phyloP scores from a whole-genome alignment of 2,329 filamentous ascomycete species.

The Acephala macrosclerotiorum region DNA sequence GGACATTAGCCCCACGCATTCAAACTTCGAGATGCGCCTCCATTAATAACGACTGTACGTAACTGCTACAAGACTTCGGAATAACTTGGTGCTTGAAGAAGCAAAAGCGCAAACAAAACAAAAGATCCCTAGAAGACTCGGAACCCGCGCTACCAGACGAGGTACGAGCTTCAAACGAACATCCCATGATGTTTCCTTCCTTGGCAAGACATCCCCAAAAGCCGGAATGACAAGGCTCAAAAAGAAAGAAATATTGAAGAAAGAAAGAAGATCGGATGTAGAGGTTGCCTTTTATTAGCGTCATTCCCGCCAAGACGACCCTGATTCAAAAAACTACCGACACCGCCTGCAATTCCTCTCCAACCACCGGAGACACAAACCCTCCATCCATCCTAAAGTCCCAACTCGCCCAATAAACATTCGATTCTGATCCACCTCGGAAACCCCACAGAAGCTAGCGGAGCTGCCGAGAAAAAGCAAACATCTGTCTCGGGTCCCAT shows the following conservation, averaged over 20 bases:
- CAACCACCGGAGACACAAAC: not conserved
- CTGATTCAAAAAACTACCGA: not conserved
- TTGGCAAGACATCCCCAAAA: not conserved
- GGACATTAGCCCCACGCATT: too few species aligned
- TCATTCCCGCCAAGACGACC: not conserved
- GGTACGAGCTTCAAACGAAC: too few species aligned
- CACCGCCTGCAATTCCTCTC: not conserved
- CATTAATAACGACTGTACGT: too few species aligned
- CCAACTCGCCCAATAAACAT: not conserved
- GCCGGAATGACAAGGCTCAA: not conserved
- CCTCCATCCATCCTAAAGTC: not conserved
- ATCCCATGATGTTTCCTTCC: not conserved
- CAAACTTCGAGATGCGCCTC: too few species aligned
- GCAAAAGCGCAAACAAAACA: too few species aligned
- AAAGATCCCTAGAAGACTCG: too few species aligned
- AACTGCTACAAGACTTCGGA: too few species aligned
- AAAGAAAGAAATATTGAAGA: not conserved
- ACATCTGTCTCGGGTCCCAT: not conserved
- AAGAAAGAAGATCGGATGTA: constrained; percentile 1
- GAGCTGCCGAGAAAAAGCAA: constrained; percentile 3
- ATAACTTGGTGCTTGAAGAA: too few species aligned
- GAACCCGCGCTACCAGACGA: too few species aligned
- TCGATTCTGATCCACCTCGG: not conserved
- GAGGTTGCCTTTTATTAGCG: not conserved
- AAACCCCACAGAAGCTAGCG: not conserved